Percentiles rank a stretch among this genome's conserved stretches.
Evolutionary conservation across 192 early-diverging fungal genomes (phyloP).

Genomic region (Powellomyces hirtus): DNA sequence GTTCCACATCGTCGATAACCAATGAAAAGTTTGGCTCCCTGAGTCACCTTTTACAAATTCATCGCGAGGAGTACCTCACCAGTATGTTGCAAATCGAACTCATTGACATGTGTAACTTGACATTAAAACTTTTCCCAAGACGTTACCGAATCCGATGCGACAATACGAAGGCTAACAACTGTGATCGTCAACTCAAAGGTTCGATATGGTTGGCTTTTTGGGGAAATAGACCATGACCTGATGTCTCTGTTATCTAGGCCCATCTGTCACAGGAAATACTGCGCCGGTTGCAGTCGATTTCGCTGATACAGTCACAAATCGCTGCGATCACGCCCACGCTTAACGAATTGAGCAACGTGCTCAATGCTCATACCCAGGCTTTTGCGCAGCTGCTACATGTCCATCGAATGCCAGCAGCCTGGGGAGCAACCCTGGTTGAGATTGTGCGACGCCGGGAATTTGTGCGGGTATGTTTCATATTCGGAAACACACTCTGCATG

Average conservation of each 20-base stretch:
- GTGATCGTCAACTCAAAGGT: slow-evolving; percentile 29
- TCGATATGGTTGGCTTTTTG: too few species aligned
- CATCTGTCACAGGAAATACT: slow-evolving; percentile 29
- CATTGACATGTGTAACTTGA: background rate
- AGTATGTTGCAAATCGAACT: background rate
- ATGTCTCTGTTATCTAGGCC: background rate
- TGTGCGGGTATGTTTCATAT: slow-evolving; percentile 19
- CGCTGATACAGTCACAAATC: slow-evolving; percentile 38
- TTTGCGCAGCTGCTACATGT: slow-evolving; percentile 50
- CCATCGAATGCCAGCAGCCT: slow-evolving; percentile 53
- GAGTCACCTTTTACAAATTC: slow-evolving; percentile 37
- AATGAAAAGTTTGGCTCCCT: slow-evolving; percentile 34
- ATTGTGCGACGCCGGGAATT: slow-evolving; percentile 50
- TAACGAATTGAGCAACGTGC: background rate
- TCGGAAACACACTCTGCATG: background rate
- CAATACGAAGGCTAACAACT: slow-evolving; percentile 17
- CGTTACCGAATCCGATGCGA: slow-evolving; percentile 22
- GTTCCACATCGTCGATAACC: background rate
- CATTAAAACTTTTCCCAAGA: background rate
- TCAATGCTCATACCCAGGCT: slow-evolving; percentile 33
- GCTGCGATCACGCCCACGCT: slow-evolving; percentile 26
- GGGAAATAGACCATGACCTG: too few species aligned
- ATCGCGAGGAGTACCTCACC: slow-evolving; percentile 40
- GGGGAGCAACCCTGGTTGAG: slow-evolving; percentile 47
- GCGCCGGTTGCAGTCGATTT: slow-evolving; percentile 31